Evolutionary conservation across 768 basidiomycete genomes (phyloP), one percentile per base, ranked within the genome.

Genomic region (Stropharia rugosoannulata): DNA sequence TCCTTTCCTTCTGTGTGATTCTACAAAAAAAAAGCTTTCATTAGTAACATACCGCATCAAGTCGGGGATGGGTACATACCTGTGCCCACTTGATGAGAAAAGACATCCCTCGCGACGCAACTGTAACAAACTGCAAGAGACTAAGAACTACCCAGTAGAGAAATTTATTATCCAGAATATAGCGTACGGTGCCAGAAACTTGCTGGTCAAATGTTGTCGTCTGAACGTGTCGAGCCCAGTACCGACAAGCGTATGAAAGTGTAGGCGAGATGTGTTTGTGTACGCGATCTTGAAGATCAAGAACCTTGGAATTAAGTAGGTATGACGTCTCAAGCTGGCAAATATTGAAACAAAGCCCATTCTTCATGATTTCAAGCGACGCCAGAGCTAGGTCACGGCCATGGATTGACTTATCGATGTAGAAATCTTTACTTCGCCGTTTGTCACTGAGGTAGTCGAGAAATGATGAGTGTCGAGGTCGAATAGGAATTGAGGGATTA

Each of bases 371-470:
- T n/a, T 48, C 38, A 18, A 64, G 29, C 5, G 36, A 57, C 3
- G 46, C 52, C 13, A 49, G 5, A 10, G 54, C 58, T 12, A 64
- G 45, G 13, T 51, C 16, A 15, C 25, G 13, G 44, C 58, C 19
- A 8, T 52, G 52, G 7, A 12, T 36, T 12, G 55, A 53, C 16
- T 46, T 36, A 56, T 43, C 64, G 32, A 66, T 54, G 48, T 51
- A 55, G 49, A 70, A 74, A 3, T 38, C 52, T 4, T 53, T 55
- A 27, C 66, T 65, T 7, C 69, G 67, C 25, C 40, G 36, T 2
- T 56, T 16, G 6, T 70, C 64, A 3, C 56, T 53, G 16, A 74
- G 54, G 49, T 69, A 75, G 42, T 75, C 74, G 27, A 57, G 53
- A 44, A 69, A 70, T 11, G 70, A 70, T 10, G 58, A 59, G 36